Conservation (phyloP, 23 red algal genomes). For the Pyropia haitanensis region DNA sequence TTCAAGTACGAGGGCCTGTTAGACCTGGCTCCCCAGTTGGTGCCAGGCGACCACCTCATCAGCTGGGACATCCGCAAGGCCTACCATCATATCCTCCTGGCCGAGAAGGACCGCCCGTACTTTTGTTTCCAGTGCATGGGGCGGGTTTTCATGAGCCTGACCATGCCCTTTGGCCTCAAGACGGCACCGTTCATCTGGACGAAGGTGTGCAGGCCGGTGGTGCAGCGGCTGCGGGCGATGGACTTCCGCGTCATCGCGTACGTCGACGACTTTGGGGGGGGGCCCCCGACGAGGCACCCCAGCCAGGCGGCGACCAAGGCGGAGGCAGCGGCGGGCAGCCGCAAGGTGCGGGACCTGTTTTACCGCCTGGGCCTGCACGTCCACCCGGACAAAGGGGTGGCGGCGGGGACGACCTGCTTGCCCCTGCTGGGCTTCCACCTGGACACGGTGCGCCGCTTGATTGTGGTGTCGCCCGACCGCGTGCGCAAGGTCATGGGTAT, state of each 20-base stretch:
- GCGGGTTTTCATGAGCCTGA: not conserved
- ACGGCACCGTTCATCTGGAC: slow-evolving; percentile 10
- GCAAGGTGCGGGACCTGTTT: not conserved
- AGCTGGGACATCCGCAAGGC: slow-evolving; percentile 21
- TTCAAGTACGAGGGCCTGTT: slow-evolving; percentile 10
- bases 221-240: not conserved
- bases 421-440: slow-evolving; percentile 17
- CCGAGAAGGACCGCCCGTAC: slow-evolving; percentile 10
- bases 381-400: slow-evolving; percentile 1
- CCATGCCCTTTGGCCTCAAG: slow-evolving; percentile 24
- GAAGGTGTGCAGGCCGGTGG: slow-evolving; percentile 9
- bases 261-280: slow-evolving; percentile 14
- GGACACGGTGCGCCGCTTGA: slow-evolving; percentile 13
- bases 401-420: not conserved
- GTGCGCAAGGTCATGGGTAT: not conserved
- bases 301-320: not conserved
- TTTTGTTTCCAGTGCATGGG: slow-evolving; percentile 20
- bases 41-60: not conserved
- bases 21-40: not conserved
- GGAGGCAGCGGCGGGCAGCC: not conserved
- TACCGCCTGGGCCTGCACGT: not conserved
- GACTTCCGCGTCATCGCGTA: slow-evolving; percentile 6
- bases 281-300: too few relatives aligned
- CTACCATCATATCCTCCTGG: slow-evolving; percentile 18
- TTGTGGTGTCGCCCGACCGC: not conserved